Evolutionary conservation across 2,329 filamentous ascomycete genomes (phyloP).

Genomic region (Exserohilum turcica): DNA sequence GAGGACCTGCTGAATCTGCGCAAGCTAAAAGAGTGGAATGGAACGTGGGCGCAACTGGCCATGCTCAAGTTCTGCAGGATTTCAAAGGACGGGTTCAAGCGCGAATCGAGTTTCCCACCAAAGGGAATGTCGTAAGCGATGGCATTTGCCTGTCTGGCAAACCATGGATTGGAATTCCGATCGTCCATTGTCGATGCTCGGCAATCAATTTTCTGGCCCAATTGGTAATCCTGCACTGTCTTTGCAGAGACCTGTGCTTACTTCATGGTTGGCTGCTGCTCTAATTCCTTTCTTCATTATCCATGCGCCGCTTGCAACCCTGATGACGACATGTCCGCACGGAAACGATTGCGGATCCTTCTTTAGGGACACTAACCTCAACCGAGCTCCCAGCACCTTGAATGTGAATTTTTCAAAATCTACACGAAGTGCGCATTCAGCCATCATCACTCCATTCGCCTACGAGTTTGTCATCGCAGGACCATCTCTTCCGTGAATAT

Average conservation of each 20-base stretch:
- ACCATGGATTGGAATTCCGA: background rate
- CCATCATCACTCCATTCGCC: too few relatives aligned
- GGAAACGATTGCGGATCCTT: background rate
- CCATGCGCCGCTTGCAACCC: background rate
- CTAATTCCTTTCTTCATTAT: background rate
- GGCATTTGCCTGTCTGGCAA: background rate
- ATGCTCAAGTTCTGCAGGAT: constrained; percentile 79
- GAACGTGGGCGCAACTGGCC: constrained; percentile 79
- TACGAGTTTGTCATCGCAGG: too few relatives aligned
- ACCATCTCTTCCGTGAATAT: too few relatives aligned
- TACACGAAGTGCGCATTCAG: too few relatives aligned
- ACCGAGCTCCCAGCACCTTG: background rate
- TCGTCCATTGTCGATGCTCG: background rate
- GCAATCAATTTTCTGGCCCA: too few relatives aligned
- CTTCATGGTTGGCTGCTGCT: background rate
- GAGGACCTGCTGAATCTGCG: constrained; percentile 67
- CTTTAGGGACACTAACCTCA: too few relatives aligned
- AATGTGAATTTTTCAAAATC: too few relatives aligned
- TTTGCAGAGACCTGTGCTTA: background rate
- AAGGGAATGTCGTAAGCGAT: constrained; percentile 46
- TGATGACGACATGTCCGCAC: background rate
- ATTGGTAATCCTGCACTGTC: too few relatives aligned
- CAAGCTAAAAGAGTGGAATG: constrained; percentile 75
- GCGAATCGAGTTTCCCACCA: constrained; percentile 79
- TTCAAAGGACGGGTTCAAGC: constrained; percentile 65